These are phyloP conservation scores for Paecilomyces sp. DNA, from an alignment of 2,329 filamentous ascomycete species.

Conservation along the genomic window DNA sequence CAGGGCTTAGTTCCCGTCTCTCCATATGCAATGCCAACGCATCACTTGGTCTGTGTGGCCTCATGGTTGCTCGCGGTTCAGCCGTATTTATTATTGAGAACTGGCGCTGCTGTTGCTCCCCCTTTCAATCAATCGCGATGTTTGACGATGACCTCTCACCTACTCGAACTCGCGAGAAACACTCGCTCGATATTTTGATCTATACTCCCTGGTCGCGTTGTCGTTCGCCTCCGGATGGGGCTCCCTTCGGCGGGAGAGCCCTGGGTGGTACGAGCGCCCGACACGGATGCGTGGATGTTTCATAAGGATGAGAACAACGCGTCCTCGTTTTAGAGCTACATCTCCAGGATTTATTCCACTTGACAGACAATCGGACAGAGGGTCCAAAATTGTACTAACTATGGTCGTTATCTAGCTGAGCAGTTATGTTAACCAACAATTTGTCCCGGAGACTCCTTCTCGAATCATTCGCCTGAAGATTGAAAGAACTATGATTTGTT, in stretches of 20 bases:
- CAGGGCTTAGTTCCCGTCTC: slow-evolving; percentile 4
- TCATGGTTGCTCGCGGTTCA: not conserved
- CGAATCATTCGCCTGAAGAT: not conserved
- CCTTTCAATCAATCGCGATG: not conserved
- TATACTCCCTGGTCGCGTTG: not conserved
- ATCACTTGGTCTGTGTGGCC: slow-evolving; percentile 15
- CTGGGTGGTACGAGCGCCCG: not conserved
- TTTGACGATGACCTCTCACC: not conserved
- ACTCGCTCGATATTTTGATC: not conserved
- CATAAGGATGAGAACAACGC: not conserved
- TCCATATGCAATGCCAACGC: slow-evolving; percentile 14
- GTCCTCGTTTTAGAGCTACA: not conserved
- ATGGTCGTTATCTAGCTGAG: not conserved
- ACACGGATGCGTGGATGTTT: not conserved
- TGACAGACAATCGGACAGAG: not conserved
- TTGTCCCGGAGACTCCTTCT: not conserved
- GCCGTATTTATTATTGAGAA: not conserved
- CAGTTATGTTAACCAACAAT: not conserved
- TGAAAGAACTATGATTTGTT: not conserved
- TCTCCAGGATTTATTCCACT: not conserved
- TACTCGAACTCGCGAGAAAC: not conserved
- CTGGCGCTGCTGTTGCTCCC: not conserved
- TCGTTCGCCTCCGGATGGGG: not conserved
- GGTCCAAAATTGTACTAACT: not conserved
- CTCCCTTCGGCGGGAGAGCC: not conserved